phyloP scores from a whole-genome alignment of 2,329 filamentous ascomycete species.

The Endoconidiophora polonica region DNA sequence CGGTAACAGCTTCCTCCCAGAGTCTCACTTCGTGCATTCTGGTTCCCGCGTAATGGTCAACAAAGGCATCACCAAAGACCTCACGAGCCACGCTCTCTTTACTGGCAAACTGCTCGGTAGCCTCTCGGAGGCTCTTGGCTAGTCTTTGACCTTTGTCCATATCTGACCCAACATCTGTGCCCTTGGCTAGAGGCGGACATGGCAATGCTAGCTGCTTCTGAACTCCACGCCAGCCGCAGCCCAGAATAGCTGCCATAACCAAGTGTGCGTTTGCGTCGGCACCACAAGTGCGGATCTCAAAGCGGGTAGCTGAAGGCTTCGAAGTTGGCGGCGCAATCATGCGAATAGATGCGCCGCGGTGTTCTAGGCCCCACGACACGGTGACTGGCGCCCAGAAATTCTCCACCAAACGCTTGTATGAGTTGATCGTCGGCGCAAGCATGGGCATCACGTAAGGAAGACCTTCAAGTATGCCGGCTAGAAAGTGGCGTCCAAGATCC shows the following conservation, averaged over 20 bases:
- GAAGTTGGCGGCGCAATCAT: constrained; percentile 78
- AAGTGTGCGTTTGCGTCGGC: constrained; percentile 83
- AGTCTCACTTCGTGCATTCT: constrained; percentile 77
- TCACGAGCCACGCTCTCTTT: constrained; percentile 78
- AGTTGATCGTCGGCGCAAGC: constrained; percentile 87
- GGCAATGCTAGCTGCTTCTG: constrained; percentile 80
- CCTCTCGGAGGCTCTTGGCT: constrained; percentile 73
- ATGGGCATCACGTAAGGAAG: constrained; percentile 92
- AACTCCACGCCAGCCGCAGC: constrained; percentile 76
- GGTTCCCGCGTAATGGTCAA: constrained; percentile 87
- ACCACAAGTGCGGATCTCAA: constrained; percentile 87
- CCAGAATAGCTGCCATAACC: constrained; percentile 73
- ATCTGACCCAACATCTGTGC: constrained; percentile 60
- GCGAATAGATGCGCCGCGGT: constrained; percentile 79
- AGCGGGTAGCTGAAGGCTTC: constrained; percentile 70
- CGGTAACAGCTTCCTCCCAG: constrained; percentile 93
- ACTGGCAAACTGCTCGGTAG: constrained; percentile 59
- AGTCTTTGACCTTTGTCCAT: constrained; percentile 59
- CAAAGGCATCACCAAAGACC: constrained; percentile 86
- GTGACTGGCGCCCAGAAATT: constrained; percentile 99
- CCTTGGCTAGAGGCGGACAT: constrained; percentile 68
- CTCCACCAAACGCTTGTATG: constrained; percentile 93
- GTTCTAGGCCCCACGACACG: constrained; percentile 91
- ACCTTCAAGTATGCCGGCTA: constrained; percentile 76
- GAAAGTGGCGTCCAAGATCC: constrained; percentile 79